Percentiles rank a stretch among this genome's conserved stretches.
Conservation (phyloP, 116 monocot species). For the Trichopus zeylanicus region DNA sequence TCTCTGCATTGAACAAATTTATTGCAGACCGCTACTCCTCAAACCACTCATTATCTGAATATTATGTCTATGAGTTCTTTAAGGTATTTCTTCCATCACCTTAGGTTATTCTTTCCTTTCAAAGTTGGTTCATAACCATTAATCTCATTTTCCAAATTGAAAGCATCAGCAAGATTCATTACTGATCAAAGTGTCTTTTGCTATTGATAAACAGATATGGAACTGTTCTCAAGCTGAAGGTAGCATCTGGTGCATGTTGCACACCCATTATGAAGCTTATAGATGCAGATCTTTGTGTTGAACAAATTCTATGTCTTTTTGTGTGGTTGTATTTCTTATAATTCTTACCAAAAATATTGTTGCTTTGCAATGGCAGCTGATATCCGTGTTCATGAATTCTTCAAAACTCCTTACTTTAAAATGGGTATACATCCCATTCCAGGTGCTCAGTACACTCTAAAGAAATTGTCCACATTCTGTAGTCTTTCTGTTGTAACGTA, state of each 20-base stretch:
- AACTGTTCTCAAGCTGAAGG: slow-evolving; percentile 87
- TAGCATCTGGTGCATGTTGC: slow-evolving; percentile 12
- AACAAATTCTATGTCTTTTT: neutral
- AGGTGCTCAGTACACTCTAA: slow-evolving; percentile 59
- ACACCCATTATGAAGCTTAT: neutral
- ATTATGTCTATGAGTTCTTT: slow-evolving; percentile 93
- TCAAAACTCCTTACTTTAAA: slow-evolving; percentile 74
- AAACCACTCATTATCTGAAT: slow-evolving; percentile 85
- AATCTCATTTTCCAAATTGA: neutral
- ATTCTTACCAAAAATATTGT: neutral
- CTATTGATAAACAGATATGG: slow-evolving; percentile 67
- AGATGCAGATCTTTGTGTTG: neutral
- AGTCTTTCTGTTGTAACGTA: slow-evolving; percentile 92
- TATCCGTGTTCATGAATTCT: slow-evolving; percentile 88
- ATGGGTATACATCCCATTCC: slow-evolving; percentile 88
- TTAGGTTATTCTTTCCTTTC: neutral
- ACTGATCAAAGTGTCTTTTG: neutral
- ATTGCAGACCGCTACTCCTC: slow-evolving; percentile 70
- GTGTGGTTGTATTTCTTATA: neutral
- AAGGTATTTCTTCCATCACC: slow-evolving; percentile 43
- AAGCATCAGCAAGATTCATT: neutral
- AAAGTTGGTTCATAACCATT: neutral
- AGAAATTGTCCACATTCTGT: slow-evolving; percentile 61
- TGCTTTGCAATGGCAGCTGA: slow-evolving; percentile 61
- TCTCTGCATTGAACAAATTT: slow-evolving; percentile 82